phyloP scores from a whole-genome alignment of 345 rosid species.

The Syzygium aromaticum region DNA sequence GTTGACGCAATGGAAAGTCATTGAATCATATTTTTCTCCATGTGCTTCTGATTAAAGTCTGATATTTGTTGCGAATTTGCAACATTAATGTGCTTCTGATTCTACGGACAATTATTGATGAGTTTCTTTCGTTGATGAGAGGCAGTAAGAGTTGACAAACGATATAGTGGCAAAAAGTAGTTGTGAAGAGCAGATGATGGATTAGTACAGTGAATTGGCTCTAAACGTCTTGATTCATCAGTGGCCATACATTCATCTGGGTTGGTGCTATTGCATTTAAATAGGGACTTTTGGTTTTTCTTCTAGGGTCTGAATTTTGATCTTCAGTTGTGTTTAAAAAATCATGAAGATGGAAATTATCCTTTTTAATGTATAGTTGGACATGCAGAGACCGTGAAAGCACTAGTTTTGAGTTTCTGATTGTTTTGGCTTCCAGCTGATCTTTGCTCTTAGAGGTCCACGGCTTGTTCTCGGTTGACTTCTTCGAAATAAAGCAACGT shows the following conservation, averaged over 20 bases:
- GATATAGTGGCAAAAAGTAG: neutral
- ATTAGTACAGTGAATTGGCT: neutral
- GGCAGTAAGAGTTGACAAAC: neutral
- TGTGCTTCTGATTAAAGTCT: neutral
- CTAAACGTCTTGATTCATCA: neutral
- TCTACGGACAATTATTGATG: neutral
- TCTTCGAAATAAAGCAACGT: neutral
- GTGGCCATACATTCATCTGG: neutral
- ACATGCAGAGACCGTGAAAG: neutral
- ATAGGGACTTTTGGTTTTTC: neutral
- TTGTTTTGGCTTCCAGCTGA: neutral
- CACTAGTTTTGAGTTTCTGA: neutral
- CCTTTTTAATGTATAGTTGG: neutral
- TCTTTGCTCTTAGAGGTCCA: neutral
- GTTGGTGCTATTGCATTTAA: neutral
- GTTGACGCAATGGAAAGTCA: neutral
- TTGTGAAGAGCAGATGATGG: neutral
- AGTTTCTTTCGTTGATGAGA: neutral
- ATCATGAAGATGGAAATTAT: neutral
- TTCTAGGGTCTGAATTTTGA: neutral
- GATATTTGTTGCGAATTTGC: neutral
- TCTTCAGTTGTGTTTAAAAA: neutral
- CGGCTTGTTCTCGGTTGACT: neutral
- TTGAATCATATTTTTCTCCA: neutral
- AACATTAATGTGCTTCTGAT: neutral